Percentiles rank a stretch among this genome's conserved stretches.
phyloP scores from a whole-genome alignment of 176 grass and related monocot species.

The maize (Zea mays) region DNA sequence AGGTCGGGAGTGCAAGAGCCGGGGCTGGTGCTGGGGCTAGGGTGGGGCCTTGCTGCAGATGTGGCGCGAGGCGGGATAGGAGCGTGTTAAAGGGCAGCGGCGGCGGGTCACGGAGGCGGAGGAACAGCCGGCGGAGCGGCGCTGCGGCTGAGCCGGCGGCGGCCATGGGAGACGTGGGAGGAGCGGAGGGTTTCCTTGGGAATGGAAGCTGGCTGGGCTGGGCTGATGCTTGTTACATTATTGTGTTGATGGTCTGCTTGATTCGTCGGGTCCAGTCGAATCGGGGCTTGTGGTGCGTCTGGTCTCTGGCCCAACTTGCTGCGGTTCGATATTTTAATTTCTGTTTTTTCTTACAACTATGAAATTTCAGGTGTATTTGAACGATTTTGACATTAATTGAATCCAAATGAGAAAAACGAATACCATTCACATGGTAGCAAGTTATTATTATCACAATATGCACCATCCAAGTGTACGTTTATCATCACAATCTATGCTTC shows the following conservation, averaged over 20 bases:
- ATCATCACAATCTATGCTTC: too few relatives aligned
- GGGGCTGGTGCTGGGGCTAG: not conserved
- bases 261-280: not conserved
- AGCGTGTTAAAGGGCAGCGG: slow-evolving; percentile 33
- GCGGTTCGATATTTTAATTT: not conserved
- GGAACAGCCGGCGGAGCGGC: slow-evolving; percentile 40
- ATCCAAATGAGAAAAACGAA: too few relatives aligned
- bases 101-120: slow-evolving; percentile 31
- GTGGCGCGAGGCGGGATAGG: slow-evolving; percentile 28
- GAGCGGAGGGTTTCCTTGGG: not conserved
- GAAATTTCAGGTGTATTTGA: not conserved
- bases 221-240: not conserved
- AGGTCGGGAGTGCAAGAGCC: not conserved
- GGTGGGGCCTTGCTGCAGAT: not conserved
- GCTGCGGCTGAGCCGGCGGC: slow-evolving; percentile 28
- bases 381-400: not conserved
- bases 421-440: too few relatives aligned
- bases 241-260: not conserved
- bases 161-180: slow-evolving; percentile 40
- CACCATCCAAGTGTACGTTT: too few relatives aligned
- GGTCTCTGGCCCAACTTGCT: not conserved
- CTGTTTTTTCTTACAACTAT: not conserved
- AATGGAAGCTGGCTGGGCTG: slow-evolving; percentile 9
- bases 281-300: not conserved
- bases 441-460: too few relatives aligned